A percentile compares a stretch with the other conserved stretches of the same genome.
Evolutionary conservation across 2,329 filamentous ascomycete species (phyloP).

Genomic region (Botrytis hyacinthi): DNA sequence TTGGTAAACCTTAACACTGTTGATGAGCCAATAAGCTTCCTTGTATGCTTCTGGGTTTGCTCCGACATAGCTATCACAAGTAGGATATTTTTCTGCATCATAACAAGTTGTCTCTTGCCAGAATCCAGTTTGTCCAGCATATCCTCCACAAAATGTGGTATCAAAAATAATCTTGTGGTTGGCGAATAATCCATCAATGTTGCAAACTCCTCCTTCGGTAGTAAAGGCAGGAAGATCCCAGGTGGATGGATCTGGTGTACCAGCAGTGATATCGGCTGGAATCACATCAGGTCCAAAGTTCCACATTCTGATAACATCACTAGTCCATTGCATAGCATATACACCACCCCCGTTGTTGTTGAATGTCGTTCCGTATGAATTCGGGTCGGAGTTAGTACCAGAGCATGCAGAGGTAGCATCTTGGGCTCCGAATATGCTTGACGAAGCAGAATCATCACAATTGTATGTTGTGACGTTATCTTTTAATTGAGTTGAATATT

Average conservation of each 20-base stretch:
- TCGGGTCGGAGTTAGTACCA: constrained; percentile 42
- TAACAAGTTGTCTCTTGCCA: constrained; percentile 49
- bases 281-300: constrained; percentile 66
- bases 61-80: constrained; percentile 33
- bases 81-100: constrained; percentile 44
- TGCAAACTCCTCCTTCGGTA: constrained; percentile 56
- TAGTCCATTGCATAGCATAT: constrained; percentile 69
- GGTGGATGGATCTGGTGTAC: constrained; percentile 56
- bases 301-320: constrained; percentile 67
- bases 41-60: constrained; percentile 31
- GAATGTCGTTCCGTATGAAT: constrained; percentile 55
- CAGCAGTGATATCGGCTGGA: constrained; percentile 59
- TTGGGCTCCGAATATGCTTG: constrained; percentile 40
- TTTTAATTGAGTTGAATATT: constrained; percentile 6
- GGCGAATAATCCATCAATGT: constrained; percentile 64
- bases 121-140: constrained; percentile 42
- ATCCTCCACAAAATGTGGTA: constrained; percentile 76
- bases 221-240: constrained; percentile 72
- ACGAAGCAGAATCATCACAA: constrained; percentile 28
- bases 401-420: constrained; percentile 39
- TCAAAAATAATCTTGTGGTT: constrained; percentile 71
- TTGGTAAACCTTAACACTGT: constrained; percentile 35
- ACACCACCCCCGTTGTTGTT: constrained; percentile 64
- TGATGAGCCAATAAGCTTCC: constrained; percentile 34
- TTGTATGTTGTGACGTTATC: constrained; percentile 26